Evolutionary conservation across 1,139 yeast genomes (phyloP).

Genomic region (Debaryomyces udenii): DNA sequence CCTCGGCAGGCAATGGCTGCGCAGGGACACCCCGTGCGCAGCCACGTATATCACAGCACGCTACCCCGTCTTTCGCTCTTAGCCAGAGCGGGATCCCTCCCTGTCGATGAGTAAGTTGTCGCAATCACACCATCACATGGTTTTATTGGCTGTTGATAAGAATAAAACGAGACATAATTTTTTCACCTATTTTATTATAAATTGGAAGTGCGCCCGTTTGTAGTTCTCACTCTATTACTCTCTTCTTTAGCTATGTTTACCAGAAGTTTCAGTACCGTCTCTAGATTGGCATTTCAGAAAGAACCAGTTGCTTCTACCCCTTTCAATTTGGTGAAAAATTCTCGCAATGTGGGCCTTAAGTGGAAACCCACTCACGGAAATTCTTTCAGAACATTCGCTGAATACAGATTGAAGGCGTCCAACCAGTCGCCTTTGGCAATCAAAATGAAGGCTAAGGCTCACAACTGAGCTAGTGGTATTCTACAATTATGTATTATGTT

Average conservation of each 20-base stretch:
- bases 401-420: slow-evolving; percentile 54
- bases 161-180: no score
- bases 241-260: slow-evolving; percentile 8
- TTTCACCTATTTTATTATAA: no score
- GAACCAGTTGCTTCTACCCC: slow-evolving; percentile 14
- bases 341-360: slow-evolving; percentile 19
- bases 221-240: background rate
- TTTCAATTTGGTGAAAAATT: slow-evolving; percentile 12
- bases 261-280: slow-evolving; percentile 20
- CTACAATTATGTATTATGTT: no score
- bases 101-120: no score
- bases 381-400: slow-evolving; percentile 56
- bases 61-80: no score
- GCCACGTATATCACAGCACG: no score
- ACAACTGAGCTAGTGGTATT: no score
- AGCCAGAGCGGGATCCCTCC: no score
- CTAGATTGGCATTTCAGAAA: slow-evolving; percentile 17
- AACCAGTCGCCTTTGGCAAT: slow-evolving; percentile 54
- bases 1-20: no score
- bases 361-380: slow-evolving; percentile 44
- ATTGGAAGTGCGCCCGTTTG: no score
- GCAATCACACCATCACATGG: background rate
- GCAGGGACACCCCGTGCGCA: no score
- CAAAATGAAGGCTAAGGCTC: slow-evolving; percentile 12
- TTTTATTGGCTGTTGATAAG: background rate